Conservation (phyloP, 805 yeast genomes). For the Saccharomycopsis capsularis region DNA sequence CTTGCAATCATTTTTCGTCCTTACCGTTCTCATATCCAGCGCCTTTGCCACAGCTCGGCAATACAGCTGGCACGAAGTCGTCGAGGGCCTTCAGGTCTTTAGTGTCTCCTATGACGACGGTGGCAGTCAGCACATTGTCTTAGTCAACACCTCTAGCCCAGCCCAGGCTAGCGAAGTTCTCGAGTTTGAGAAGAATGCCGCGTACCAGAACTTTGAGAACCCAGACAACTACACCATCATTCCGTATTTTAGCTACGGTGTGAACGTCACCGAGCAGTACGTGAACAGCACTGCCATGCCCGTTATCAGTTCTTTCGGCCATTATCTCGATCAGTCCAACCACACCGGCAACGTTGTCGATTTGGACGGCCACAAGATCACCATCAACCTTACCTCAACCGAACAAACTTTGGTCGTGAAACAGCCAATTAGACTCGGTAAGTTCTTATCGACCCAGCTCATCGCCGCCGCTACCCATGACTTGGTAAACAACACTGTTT, state of each 20-base stretch:
- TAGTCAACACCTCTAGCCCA: slow-evolving; percentile 3
- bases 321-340: slow-evolving; percentile 9
- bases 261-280: slow-evolving; percentile 15
- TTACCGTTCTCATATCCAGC: no score
- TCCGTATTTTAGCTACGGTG: slow-evolving; percentile 20
- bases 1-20: no score
- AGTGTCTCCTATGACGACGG: slow-evolving; percentile 11
- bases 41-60: no score
- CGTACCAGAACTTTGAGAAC: slow-evolving; percentile 14
- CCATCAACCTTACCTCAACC: slow-evolving; percentile 17
- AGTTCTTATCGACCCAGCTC: slow-evolving; percentile 3
- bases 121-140: slow-evolving; percentile 13
- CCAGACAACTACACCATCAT: slow-evolving; percentile 17
- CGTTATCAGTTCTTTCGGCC: slow-evolving; percentile 9
- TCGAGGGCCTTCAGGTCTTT: slow-evolving; percentile 7
- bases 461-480: slow-evolving; percentile 13
- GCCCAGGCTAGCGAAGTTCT: slow-evolving; percentile 1
- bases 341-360: slow-evolving; percentile 6
- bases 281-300: background rate
- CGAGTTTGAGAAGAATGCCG: slow-evolving; percentile 10
- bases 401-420: slow-evolving; percentile 9
- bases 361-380: slow-evolving; percentile 9
- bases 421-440: slow-evolving; percentile 5
- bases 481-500: slow-evolving; percentile 16
- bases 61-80: slow-evolving; percentile 9